A percentile compares a stretch with the other conserved stretches of the same genome.
phyloP scores from a whole-genome alignment of 2,329 filamentous ascomycete genomes.

The Lasiodiplodia sp. region DNA sequence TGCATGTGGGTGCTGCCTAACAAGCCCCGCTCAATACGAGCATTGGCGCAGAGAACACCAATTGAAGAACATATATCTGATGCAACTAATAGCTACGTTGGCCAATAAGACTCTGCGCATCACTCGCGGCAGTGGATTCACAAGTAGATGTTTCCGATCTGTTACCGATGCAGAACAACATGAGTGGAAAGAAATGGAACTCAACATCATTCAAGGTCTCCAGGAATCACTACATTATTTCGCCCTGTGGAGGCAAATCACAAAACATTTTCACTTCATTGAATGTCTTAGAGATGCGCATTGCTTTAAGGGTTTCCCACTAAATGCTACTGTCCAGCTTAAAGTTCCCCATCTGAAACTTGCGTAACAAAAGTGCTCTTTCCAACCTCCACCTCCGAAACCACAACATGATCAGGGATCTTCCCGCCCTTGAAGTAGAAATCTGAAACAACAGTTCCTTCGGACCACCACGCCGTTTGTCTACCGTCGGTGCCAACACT shows the following conservation, averaged over 20 bases:
- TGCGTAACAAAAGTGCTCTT: neutral
- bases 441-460: neutral
- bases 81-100: neutral
- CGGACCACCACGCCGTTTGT: neutral
- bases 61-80: neutral
- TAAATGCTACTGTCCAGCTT: neutral
- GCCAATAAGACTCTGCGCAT: neutral
- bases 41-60: neutral
- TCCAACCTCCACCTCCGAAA: neutral
- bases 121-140: neutral
- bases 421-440: slow-evolving; percentile 3
- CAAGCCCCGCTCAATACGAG: neutral
- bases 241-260: neutral
- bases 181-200: neutral
- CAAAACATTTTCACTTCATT: neutral
- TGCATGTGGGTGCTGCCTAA: neutral
- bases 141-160: neutral
- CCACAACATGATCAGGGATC: neutral
- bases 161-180: neutral
- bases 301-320: neutral
- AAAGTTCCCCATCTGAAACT: neutral
- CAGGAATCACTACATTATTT: neutral
- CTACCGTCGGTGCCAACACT: neutral
- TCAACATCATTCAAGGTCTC: neutral
- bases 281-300: neutral